Evolutionary conservation across 78 protist species (phyloP).

Genomic region (Guillardia theta): DNA sequence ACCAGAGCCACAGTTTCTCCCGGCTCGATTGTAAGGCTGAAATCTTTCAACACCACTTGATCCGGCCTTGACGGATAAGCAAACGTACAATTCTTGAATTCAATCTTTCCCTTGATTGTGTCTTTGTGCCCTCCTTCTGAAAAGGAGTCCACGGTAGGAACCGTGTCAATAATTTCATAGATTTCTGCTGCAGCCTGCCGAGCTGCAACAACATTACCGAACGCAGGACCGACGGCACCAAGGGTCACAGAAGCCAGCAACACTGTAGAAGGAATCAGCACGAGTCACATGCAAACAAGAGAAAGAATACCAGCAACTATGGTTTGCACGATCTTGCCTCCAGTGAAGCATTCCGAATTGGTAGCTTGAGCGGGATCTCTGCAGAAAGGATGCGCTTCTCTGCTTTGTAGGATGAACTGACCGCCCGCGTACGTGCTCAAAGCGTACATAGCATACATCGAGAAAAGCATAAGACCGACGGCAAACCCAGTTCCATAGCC

Average conservation of each 20-base stretch:
- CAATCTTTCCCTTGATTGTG: constrained; percentile 31
- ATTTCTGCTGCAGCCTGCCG: not conserved
- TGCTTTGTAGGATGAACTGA: not conserved
- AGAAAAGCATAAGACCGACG: not conserved
- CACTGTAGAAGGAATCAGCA: not conserved
- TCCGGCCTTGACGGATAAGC: constrained; percentile 65
- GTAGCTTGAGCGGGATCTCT: not conserved
- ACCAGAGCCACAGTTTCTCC: constrained; percentile 85
- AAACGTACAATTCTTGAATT: constrained; percentile 45
- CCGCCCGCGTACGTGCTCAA: not conserved
- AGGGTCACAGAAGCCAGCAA: not conserved
- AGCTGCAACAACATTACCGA: not conserved
- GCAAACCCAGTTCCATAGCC: not conserved
- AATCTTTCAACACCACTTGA: constrained; percentile 30
- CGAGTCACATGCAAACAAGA: not conserved
- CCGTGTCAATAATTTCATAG: not conserved
- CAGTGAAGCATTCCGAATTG: not conserved
- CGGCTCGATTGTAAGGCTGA: not conserved
- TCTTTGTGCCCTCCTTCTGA: not conserved
- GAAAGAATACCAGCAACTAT: not conserved
- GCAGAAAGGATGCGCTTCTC: not conserved
- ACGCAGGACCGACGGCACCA: not conserved
- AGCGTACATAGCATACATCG: not conserved
- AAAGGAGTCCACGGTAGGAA: not conserved
- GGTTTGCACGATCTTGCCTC: not conserved